These are phyloP conservation scores for Trichoderma koningii DNA, from an alignment of 2,329 filamentous ascomycete species.

Conservation along the genomic window DNA sequence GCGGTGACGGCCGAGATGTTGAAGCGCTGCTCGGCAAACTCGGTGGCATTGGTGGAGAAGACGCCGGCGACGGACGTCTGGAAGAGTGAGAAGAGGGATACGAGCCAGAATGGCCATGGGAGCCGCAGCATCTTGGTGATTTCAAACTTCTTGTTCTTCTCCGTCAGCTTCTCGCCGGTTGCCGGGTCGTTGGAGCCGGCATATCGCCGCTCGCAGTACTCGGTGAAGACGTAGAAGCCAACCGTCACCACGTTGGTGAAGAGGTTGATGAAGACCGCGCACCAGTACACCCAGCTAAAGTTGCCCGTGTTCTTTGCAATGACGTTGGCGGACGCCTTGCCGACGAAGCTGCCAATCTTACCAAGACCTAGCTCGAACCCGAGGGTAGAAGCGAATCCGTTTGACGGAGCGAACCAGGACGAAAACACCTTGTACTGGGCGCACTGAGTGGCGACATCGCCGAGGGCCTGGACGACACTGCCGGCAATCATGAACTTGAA, in stretches of 20 bases:
- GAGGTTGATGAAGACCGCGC: conserved; percentile 63
- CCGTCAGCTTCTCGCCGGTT: conserved; percentile 60
- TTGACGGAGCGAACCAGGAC: conserved; percentile 63
- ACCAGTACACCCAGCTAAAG: conserved; percentile 65
- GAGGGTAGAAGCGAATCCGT: conserved; percentile 63
- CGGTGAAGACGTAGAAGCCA: conserved; percentile 58
- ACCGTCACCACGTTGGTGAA: conserved; percentile 60
- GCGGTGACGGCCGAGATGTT: conserved; percentile 55
- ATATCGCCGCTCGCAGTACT: conserved; percentile 52
- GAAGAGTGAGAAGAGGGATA: conserved; percentile 59
- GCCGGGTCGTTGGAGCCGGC: conserved; percentile 53
- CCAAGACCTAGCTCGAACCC: conserved; percentile 62
- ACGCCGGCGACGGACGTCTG: conserved; percentile 58
- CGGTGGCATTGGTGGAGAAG: conserved; percentile 61
- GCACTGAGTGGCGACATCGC: conserved; percentile 65
- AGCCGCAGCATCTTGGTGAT: conserved; percentile 56
- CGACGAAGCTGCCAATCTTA: conserved; percentile 63
- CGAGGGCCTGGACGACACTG: conserved; percentile 56
- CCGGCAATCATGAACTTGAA: conserved; percentile 64
- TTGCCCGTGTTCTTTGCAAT: conserved; percentile 59
- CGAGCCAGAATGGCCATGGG: conserved; percentile 61
- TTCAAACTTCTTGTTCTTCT: conserved; percentile 61
- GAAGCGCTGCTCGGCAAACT: conserved; percentile 62
- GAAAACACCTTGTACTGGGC: conserved; percentile 68
- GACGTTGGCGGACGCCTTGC: conserved; percentile 61